A percentile compares a stretch with the other conserved stretches of the same genome.
Conservation (phyloP, 2,329 filamentous ascomycete species). For the Cladosporium colombiae region DNA sequence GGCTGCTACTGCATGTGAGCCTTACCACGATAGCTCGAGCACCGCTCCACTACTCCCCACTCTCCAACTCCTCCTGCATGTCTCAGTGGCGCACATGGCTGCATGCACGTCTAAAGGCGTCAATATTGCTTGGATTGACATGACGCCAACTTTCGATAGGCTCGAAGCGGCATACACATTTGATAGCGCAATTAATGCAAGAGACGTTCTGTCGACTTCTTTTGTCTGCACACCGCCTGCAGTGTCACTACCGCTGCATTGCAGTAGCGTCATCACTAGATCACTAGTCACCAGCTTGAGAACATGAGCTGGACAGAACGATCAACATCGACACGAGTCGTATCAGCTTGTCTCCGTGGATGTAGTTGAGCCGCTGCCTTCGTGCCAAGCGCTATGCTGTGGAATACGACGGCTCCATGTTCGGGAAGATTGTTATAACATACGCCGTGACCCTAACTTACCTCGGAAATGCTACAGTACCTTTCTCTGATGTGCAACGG, state of each 20-base stretch:
- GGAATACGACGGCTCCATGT: neutral
- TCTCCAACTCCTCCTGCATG: neutral
- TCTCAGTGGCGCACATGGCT: conserved; percentile 2
- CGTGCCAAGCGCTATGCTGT: neutral
- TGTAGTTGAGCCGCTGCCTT: neutral
- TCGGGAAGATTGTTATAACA: neutral
- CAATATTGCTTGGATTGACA: neutral
- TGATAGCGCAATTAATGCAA: neutral
- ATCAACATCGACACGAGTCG: neutral
- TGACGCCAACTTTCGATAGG: neutral
- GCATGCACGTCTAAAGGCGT: neutral
- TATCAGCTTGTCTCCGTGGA: neutral
- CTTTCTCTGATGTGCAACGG: neutral
- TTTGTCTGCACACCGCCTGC: neutral
- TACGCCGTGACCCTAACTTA: neutral
- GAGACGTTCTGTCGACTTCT: neutral
- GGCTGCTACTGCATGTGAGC: neutral
- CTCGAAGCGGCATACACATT: neutral
- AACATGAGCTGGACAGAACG: neutral
- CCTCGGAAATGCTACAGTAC: neutral
- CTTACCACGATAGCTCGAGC: neutral
- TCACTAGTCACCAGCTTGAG: neutral
- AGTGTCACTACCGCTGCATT: neutral
- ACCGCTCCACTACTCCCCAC: neutral
- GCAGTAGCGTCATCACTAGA: neutral